Conservation (phyloP, 2,329 filamentous ascomycete species). For the Remersonia thermophila region DNA sequence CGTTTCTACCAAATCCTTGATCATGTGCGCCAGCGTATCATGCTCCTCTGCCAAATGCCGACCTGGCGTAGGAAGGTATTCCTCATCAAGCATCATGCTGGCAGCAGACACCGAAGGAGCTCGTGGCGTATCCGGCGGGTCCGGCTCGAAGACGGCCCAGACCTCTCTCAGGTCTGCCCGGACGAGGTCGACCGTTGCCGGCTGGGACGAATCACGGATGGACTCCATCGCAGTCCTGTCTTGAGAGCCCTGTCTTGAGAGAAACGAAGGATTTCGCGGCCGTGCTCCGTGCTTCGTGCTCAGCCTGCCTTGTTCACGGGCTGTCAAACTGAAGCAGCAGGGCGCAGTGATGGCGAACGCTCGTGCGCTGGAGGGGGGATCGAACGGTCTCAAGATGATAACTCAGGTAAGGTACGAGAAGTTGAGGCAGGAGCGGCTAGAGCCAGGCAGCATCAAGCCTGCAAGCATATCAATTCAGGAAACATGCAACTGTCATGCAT, state of each 20-base stretch:
- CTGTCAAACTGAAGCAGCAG: too few relatives aligned
- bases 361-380: too few relatives aligned
- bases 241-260: neutral
- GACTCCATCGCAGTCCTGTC: conserved; percentile 1
- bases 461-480: too few relatives aligned
- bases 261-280: too few relatives aligned
- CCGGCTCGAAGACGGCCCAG: conserved; percentile 3
- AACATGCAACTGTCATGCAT: too few relatives aligned
- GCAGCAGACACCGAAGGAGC: conserved; percentile 1
- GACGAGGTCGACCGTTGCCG: conserved; percentile 5
- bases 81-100: conserved; percentile 7
- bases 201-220: conserved; percentile 5
- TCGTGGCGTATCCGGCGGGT: neutral
- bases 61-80: conserved; percentile 1
- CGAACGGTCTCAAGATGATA: too few relatives aligned
- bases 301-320: too few relatives aligned
- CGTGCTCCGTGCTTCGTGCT: too few relatives aligned
- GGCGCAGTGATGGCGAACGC: too few relatives aligned
- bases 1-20: neutral
- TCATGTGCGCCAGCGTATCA: conserved; percentile 3
- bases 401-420: too few relatives aligned
- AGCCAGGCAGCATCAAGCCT: too few relatives aligned
- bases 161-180: conserved; percentile 8
- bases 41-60: neutral
- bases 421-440: too few relatives aligned